phyloP scores from a whole-genome alignment of 164 flowering plant genomes.

The Magnolia changhungtana region DNA sequence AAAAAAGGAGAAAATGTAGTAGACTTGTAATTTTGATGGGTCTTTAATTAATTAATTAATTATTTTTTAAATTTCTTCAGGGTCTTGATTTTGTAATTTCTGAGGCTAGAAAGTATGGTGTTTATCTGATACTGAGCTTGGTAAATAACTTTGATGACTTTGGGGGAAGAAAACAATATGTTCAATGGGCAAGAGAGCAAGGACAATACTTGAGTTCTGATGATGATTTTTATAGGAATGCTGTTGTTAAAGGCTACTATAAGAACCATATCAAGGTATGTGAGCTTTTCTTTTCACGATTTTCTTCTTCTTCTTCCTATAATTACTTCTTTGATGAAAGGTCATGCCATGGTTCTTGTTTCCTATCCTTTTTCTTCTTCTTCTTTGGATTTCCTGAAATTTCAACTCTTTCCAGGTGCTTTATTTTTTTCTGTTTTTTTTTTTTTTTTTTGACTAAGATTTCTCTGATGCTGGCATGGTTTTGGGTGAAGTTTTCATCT shows the following conservation, averaged over 20 bases:
- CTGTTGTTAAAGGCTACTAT: slow-evolving; percentile 38
- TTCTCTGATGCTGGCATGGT: background rate
- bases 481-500: background rate
- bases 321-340: background rate
- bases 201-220: slow-evolving; percentile 30
- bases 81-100: slow-evolving; percentile 60
- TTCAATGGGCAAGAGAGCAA: slow-evolving; percentile 47
- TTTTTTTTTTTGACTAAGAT: no score
- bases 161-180: slow-evolving; percentile 55
- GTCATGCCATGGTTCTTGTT: background rate
- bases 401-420: background rate
- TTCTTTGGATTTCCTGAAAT: background rate
- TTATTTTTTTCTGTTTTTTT: no score
- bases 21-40: background rate
- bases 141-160: slow-evolving; percentile 45
- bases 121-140: slow-evolving; percentile 46
- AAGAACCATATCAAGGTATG: slow-evolving; percentile 55
- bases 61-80: slow-evolving; percentile 17
- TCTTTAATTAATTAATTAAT: background rate
- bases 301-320: background rate
- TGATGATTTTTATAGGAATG: slow-evolving; percentile 47
- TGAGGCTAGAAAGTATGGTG: slow-evolving; percentile 42
- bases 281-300: no score
- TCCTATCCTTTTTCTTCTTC: background rate
- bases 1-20: background rate